A percentile compares a stretch with the other conserved stretches of the same genome.
Evolutionary conservation across 2,329 filamentous ascomycete genomes (phyloP).

Genomic region (Aspergillus novoparasiticus): DNA sequence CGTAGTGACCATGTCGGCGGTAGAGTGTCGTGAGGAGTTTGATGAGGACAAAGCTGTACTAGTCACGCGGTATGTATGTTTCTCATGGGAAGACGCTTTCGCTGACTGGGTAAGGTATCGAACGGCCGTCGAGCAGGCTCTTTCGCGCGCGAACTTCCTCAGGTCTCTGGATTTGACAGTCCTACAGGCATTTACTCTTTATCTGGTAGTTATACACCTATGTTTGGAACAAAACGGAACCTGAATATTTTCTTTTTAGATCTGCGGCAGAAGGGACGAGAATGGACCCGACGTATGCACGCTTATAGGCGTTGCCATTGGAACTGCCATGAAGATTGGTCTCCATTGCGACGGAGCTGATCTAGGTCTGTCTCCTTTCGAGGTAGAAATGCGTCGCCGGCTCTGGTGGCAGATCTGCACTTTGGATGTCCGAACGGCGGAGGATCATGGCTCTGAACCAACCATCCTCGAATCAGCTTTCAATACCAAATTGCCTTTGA

Average conservation of each 20-base stretch:
- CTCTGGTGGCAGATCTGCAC: conserved; percentile 29
- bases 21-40: conserved; percentile 16
- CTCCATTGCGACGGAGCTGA: conserved; percentile 16
- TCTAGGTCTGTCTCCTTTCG: conserved; percentile 14
- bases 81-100: not conserved
- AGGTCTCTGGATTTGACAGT: conserved; percentile 17
- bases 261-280: conserved; percentile 17
- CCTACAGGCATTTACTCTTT: conserved; percentile 25
- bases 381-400: conserved; percentile 24
- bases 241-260: conserved; percentile 11
- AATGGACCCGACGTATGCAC: conserved; percentile 16
- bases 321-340: conserved; percentile 16
- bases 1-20: conserved; percentile 15
- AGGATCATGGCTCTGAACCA: conserved; percentile 16
- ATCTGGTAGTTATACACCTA: conserved; percentile 17
- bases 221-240: too few species aligned
- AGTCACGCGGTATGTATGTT: conserved; percentile 16
- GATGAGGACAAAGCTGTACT: conserved; percentile 11
- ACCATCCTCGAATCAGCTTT: conserved; percentile 16
- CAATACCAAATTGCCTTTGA: conserved; percentile 16
- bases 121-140: conserved; percentile 18
- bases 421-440: conserved; percentile 21
- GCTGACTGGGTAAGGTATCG: conserved; percentile 21
- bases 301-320: conserved; percentile 14
- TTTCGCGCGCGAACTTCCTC: conserved; percentile 14